These are phyloP conservation scores for Heteromeles arbutifolia DNA, from an alignment of 306 rosid species.

Conservation along the genomic window DNA sequence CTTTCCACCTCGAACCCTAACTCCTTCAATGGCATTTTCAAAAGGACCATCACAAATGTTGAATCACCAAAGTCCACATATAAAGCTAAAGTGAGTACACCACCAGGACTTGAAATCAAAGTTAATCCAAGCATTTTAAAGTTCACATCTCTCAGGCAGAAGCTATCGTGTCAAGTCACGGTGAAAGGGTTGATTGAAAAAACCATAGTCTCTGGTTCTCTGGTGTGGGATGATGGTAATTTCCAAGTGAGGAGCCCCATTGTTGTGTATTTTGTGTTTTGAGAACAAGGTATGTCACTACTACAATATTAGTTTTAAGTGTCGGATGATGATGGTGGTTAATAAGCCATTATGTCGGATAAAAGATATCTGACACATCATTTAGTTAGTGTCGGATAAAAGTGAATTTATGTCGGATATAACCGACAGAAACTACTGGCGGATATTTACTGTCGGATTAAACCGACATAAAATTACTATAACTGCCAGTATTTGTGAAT, in stretches of 20 bases:
- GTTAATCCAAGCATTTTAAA: constrained; percentile 25
- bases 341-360: no score
- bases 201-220: constrained; percentile 30
- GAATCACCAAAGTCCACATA: constrained; percentile 29
- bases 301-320: no score
- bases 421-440: no score
- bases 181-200: neutral
- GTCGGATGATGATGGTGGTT: no score
- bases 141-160: constrained; percentile 26
- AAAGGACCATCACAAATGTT: constrained; percentile 43
- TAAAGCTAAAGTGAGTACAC: constrained; percentile 20
- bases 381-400: no score
- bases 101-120: constrained; percentile 19
- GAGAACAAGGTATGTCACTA: neutral
- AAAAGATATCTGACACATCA: no score
- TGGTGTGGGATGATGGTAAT: constrained; percentile 43
- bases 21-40: constrained; percentile 17
- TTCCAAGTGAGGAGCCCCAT: constrained; percentile 47
- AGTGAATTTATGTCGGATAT: no score
- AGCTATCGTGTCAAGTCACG: constrained; percentile 10
- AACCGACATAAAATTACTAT: no score
- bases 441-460: no score
- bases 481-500: no score
- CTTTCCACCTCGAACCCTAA: neutral
- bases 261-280: constrained; percentile 6